Conservation (phyloP, 1,284 basidiomycete species). For the Neonothopanus nambi region DNA sequence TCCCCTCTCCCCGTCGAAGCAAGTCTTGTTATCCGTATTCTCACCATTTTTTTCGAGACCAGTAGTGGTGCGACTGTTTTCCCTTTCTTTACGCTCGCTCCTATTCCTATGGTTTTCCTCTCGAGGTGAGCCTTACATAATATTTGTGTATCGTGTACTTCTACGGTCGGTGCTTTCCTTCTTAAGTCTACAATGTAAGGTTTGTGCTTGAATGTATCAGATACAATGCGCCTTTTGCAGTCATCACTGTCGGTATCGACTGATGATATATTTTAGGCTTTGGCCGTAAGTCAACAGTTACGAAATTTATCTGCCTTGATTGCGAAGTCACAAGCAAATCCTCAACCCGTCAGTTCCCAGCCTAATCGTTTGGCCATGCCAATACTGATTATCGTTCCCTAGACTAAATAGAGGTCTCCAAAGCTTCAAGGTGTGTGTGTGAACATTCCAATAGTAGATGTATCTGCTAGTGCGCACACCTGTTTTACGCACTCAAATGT, state of each 20-base stretch:
- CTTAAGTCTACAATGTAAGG: constrained; percentile 6
- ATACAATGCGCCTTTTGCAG: not conserved
- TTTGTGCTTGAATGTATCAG: constrained; percentile 7
- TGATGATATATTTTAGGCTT: constrained; percentile 4
- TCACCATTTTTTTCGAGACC: constrained; percentile 1
- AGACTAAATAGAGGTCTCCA: too few relatives aligned
- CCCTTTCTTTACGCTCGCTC: not conserved
- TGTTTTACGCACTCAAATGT: too few relatives aligned
- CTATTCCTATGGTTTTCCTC: not conserved
- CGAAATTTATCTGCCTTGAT: too few relatives aligned
- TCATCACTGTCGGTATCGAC: constrained; percentile 5
- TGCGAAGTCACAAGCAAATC: too few relatives aligned
- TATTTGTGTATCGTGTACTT: constrained; percentile 9
- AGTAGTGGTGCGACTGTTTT: constrained; percentile 9
- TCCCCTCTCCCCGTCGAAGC: constrained; percentile 14
- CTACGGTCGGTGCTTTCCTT: constrained; percentile 14
- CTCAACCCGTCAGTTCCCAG: too few relatives aligned
- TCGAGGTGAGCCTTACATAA: constrained; percentile 15
- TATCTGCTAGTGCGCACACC: too few relatives aligned
- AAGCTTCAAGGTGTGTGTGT: too few relatives aligned
- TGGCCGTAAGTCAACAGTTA: not conserved
- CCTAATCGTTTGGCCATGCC: too few relatives aligned
- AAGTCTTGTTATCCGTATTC: constrained; percentile 4
- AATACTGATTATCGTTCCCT: too few relatives aligned
- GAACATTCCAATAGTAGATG: too few relatives aligned